Conservation (phyloP, 1,139 yeast species). For the Meyerozyma carpophila region DNA sequence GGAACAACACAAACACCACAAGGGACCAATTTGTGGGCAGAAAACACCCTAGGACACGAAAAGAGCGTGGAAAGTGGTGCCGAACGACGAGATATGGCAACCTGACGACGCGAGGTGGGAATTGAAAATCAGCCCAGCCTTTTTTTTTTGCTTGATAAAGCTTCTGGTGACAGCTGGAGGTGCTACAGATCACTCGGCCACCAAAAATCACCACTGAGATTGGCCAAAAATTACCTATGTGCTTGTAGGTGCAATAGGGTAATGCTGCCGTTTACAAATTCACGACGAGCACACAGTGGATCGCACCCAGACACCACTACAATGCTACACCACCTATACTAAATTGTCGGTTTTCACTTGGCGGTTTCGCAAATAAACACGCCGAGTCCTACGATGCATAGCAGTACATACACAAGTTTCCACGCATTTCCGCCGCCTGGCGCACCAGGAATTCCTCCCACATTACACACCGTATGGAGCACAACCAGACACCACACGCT, state of each 20-base stretch:
- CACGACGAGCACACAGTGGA: background rate
- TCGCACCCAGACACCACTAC: background rate
- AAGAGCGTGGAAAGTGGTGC: too few species aligned
- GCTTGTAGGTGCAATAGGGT: background rate
- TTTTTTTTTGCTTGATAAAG: too few species aligned
- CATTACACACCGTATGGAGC: conserved; percentile 72
- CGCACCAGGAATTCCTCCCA: conserved; percentile 68
- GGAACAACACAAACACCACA: too few species aligned
- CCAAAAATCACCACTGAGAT: background rate
- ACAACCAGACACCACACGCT: conserved; percentile 59
- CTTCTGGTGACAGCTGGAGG: too few species aligned
- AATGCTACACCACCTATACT: too few species aligned
- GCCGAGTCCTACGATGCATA: conserved; percentile 37
- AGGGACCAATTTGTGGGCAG: too few species aligned
- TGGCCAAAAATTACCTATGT: background rate
- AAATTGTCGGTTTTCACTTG: background rate
- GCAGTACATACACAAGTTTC: conserved; percentile 29
- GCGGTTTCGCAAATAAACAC: background rate
- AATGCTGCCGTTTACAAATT: background rate
- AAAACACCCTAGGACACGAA: too few species aligned
- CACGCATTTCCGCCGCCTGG: conserved; percentile 11
- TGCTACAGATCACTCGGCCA: too few species aligned
- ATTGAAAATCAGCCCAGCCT: too few species aligned
- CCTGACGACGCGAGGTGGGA: too few species aligned
- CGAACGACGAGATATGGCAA: too few species aligned